Evolutionary conservation across 2,329 filamentous ascomycete genomes (phyloP).

Genomic region (Colletotrichum siamense): DNA sequence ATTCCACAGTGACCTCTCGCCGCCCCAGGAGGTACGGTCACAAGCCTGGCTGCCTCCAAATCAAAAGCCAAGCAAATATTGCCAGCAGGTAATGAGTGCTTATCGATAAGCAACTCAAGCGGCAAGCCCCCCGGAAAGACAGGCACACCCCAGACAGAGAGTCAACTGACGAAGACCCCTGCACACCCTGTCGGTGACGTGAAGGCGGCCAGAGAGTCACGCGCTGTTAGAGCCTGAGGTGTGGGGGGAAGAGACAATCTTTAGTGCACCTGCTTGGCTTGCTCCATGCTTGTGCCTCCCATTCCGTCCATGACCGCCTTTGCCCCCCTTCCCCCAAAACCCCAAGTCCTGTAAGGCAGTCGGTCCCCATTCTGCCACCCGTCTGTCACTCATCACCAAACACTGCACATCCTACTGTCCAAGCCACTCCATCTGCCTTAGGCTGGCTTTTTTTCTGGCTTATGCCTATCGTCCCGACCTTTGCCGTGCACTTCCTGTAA

Average conservation of each 20-base stretch:
- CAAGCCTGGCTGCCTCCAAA: background rate
- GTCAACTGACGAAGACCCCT: slow-evolving; percentile 16
- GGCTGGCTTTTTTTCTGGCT: background rate
- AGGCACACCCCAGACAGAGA: slow-evolving; percentile 4
- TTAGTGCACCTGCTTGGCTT: slow-evolving; percentile 3
- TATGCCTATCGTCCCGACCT: background rate
- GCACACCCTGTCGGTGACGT: slow-evolving; percentile 19
- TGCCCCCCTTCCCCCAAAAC: background rate
- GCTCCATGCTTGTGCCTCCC: background rate
- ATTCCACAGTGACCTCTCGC: background rate
- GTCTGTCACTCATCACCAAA: slow-evolving; percentile 2
- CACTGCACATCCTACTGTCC: background rate
- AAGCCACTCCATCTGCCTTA: background rate
- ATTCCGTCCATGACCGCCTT: background rate
- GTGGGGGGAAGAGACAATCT: slow-evolving; percentile 5
- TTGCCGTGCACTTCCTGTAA: background rate
- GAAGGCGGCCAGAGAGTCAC: slow-evolving; percentile 20
- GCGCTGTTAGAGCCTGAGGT: slow-evolving; percentile 10
- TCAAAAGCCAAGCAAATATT: background rate
- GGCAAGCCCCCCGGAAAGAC: background rate
- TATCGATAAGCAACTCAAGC: slow-evolving; percentile 16
- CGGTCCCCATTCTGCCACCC: background rate
- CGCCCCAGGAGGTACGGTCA: background rate
- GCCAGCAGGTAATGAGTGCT: background rate
- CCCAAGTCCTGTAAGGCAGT: background rate